Base-by-base conservation (phyloP, 73 alveolate species). In the Symbiodinium pilosum region DNA sequence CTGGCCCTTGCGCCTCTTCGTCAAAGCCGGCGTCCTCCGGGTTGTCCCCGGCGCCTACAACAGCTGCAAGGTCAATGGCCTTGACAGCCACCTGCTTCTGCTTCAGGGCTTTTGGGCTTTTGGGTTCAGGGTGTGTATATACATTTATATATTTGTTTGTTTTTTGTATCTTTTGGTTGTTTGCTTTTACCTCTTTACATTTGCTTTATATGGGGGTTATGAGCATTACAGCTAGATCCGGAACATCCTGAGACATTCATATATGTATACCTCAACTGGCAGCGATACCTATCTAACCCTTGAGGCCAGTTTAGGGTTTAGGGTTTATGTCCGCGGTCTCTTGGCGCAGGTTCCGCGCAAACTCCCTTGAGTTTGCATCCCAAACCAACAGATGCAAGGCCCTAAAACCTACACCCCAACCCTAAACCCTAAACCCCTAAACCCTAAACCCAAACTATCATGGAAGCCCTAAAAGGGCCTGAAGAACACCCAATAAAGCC, bases 11-110 rank as follows among this genome's bases (percentile, higher is more conserved):
- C n/a, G 59, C 93, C 83, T 86, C 93, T 84, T 86, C 93, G 21
- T 86, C 93, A 30, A 84, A 84, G 51, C 92, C 92, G 2, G 92
- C 92, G 51, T 84, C 92, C 34, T 84, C 73, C n/a, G 92, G 92
- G 7, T 69, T 43, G 51, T 84, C 92, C n/a, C 92, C 92, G 8
- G 92, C 92, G 34, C 73, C 32, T 7, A 30, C 52, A 43, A 84
- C 92, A 4, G 92, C 92, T 4, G 73, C 92, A 43, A 84, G 32
- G 43, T 84, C 92, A 43, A 84, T 84, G 44, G 92, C 92, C 75
- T 84, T 84, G 52, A 84, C 92, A 20, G 92, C 92, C 42, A 84
- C 92, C 41, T 59, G 77, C n/a, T n/a, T n/a, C n/a, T n/a, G n/a
- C n/a, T n/a, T n/a, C n/a, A n/a, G n/a, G n/a, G n/a, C n/a, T n/a